A percentile compares a stretch with the other conserved stretches of the same genome.
Conservation (phyloP, 495 filamentous ascomycete genomes). For the Aspergillus haitiensis region DNA sequence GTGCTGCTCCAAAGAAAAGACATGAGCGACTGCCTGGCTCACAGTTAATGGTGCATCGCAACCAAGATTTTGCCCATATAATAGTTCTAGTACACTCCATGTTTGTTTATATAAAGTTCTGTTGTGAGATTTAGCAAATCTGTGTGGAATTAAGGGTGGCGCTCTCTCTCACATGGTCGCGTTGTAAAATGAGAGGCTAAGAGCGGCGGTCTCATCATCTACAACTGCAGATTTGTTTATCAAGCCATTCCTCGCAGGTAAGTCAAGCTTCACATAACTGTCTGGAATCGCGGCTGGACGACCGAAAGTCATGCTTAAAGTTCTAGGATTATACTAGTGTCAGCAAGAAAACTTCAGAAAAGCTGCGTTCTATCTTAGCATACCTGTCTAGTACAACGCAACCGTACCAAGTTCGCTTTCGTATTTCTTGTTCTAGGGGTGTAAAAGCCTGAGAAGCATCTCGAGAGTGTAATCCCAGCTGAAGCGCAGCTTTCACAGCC, state of each 20-base stretch:
- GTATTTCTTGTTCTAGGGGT: conserved; percentile 38
- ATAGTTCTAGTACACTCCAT: conserved; percentile 36
- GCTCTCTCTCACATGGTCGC: conserved; percentile 34
- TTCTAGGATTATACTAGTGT: conserved; percentile 23
- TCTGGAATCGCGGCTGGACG: conserved; percentile 42
- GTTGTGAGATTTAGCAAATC: neutral
- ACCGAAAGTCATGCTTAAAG: conserved; percentile 50
- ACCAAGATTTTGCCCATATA: conserved; percentile 45
- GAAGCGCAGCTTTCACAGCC: conserved; percentile 41
- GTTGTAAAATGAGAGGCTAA: conserved; percentile 37
- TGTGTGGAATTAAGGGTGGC: neutral
- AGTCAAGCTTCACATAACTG: conserved; percentile 39
- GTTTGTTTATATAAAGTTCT: conserved; percentile 30
- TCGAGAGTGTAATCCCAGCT: conserved; percentile 43
- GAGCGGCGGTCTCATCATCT: conserved; percentile 18
- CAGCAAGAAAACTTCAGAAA: too few relatives aligned
- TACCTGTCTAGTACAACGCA: conserved; percentile 49
- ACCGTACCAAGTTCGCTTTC: conserved; percentile 48
- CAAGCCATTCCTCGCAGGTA: conserved; percentile 33
- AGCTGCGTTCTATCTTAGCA: neutral
- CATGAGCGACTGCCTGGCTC: conserved; percentile 20
- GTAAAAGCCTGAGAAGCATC: conserved; percentile 34
- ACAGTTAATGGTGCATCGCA: conserved; percentile 23
- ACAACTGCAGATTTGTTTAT: conserved; percentile 19
- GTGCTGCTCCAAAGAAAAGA: conserved; percentile 22